Evolutionary conservation across 768 basidiomycete species (phyloP), one percentile per base, ranked within the genome.

Genomic region (Saitozyma podzolica): DNA sequence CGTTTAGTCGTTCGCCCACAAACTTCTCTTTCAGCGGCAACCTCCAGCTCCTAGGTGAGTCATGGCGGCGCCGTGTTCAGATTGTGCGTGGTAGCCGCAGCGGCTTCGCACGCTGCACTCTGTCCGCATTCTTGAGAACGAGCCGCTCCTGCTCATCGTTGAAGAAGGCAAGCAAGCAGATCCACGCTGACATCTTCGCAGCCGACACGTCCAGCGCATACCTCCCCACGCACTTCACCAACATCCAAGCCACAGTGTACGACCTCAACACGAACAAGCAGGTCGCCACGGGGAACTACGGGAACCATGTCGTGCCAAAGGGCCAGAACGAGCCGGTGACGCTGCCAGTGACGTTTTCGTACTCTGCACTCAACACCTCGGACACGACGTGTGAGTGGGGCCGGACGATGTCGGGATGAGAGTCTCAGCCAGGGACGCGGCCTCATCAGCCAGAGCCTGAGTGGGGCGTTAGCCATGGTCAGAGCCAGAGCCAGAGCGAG

Each of bases 11-110:
- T 61, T 78, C 82, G 1, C 92, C 92, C 0, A 87, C 93, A 58
- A 95, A 95, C 80, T 97, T 95, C 80, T 86, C 88, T 42, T 97
- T 97, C 83, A 85, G 89, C 3, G 90, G 87, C 0, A 82, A 83
- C 50, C 86, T 91, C 16, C 83, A 87, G 19, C 81, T 97, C 10
- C 84, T 91, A n/a, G 79, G 79, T 79, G 16, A 61, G 76, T 17
- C 13, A 48, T 3, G 3, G 17, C 13, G 13, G 14, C 47, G 17
- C 19, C 4, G 13, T 39, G 14, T 29, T 2, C 2, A 29, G 29
- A 5, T 2, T 2, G 29, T 29, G 29, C 29, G 29, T 29, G 29
- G 29, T 29, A 2, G 29, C 29, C 29, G 29, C 29, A 29, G 29
- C 29, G 29, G 29, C 29, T 29, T 29, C 2, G 29, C 29, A 29